A percentile compares a stretch with the other conserved stretches of the same genome.
Conservation (phyloP, 2,329 filamentous ascomycete species). For the Verticillium zaregamsianum region DNA sequence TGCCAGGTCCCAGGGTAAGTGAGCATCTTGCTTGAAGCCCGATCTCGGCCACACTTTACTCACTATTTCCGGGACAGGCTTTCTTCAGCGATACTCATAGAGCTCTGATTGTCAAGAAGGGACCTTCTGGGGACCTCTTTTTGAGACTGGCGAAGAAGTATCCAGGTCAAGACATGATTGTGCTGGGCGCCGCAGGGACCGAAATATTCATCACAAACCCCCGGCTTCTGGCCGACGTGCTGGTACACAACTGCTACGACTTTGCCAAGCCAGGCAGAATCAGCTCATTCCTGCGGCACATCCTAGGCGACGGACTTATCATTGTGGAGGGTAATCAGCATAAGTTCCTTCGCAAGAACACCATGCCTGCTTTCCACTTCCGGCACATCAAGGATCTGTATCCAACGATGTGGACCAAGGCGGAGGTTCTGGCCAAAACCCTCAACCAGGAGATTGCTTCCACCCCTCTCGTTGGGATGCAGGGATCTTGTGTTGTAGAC, state of each 20-base stretch:
- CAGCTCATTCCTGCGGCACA: slow-evolving; percentile 42
- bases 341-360: slow-evolving; percentile 63
- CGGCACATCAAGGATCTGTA: slow-evolving; percentile 68
- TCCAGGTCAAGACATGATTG: slow-evolving; percentile 17
- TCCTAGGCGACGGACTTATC: slow-evolving; percentile 58
- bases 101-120: slow-evolving; percentile 14
- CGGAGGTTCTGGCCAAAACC: slow-evolving; percentile 24
- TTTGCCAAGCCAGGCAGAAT: slow-evolving; percentile 47
- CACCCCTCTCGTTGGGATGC: background rate
- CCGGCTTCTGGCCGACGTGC: slow-evolving; percentile 29
- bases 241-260: slow-evolving; percentile 45
- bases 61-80: background rate
- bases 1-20: slow-evolving; percentile 14
- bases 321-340: slow-evolving; percentile 67
- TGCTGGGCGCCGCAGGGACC: slow-evolving; percentile 12
- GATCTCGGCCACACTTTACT: background rate
- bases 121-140: slow-evolving; percentile 19
- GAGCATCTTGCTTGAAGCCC: background rate
- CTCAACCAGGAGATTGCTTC: slow-evolving; percentile 35
- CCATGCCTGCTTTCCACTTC: slow-evolving; percentile 63
- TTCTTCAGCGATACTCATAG: slow-evolving; percentile 14
- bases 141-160: slow-evolving; percentile 18
- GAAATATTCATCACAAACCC: slow-evolving; percentile 19
- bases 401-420: slow-evolving; percentile 64
- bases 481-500: slow-evolving; percentile 16